These are phyloP conservation scores for Phytophthora hybrid DNA, from an alignment of 352 stramenopile species.

Conservation along the genomic window DNA sequence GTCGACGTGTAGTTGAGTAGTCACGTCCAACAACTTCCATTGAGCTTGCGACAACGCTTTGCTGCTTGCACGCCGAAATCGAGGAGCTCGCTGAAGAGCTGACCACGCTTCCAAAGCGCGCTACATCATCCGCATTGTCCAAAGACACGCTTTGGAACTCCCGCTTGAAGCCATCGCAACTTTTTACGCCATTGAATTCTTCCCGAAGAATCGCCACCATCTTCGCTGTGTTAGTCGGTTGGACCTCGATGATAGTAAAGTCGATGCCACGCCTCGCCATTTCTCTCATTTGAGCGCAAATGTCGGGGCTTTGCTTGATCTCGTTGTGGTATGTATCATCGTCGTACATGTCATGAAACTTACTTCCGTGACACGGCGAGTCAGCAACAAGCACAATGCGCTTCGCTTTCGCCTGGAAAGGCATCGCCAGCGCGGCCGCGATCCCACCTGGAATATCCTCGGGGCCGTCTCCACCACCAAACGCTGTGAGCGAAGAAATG, in stretches of 20 bases:
- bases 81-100: slow-evolving; percentile 33
- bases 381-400: slow-evolving; percentile 49
- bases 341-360: slow-evolving; percentile 33
- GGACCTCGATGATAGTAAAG: slow-evolving; percentile 51
- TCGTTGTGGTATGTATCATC: slow-evolving; percentile 6
- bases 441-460: slow-evolving; percentile 55
- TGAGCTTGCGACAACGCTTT: no score
- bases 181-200: slow-evolving; percentile 26
- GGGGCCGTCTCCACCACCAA: slow-evolving; percentile 42
- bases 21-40: slow-evolving; percentile 1
- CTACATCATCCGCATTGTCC: slow-evolving; percentile 14
- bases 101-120: slow-evolving; percentile 30
- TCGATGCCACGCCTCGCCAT: slow-evolving; percentile 43
- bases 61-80: slow-evolving; percentile 33
- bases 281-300: slow-evolving; percentile 45
- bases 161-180: slow-evolving; percentile 18
- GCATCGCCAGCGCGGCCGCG: slow-evolving; percentile 36
- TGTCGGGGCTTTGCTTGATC: slow-evolving; percentile 43
- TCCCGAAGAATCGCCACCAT: slow-evolving; percentile 44
- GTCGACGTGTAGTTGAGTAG: background rate
- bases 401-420: slow-evolving; percentile 36
- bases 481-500: slow-evolving; percentile 31
- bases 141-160: slow-evolving; percentile 39
- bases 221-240: slow-evolving; percentile 32
- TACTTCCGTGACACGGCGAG: slow-evolving; percentile 43